A percentile compares a stretch with the other conserved stretches of the same genome.
Evolutionary conservation across 805 yeast genomes (phyloP).

Genomic region (Nakazawaea wickerhamii): DNA sequence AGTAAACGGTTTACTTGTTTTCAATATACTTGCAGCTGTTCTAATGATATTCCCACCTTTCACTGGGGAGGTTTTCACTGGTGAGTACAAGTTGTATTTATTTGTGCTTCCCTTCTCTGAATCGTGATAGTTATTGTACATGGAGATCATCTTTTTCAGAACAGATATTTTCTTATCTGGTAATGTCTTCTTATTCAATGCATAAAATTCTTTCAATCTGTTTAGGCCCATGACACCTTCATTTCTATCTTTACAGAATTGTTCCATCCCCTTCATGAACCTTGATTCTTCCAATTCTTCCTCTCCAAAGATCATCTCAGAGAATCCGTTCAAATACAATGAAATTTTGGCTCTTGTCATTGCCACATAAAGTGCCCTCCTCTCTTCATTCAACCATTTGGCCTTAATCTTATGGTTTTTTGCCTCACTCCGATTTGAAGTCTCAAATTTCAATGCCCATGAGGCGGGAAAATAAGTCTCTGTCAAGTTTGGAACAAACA

Average conservation of each 20-base stretch:
- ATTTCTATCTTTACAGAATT: constrained; percentile 2
- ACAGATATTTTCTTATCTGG: not conserved
- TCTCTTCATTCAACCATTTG: constrained; percentile 57
- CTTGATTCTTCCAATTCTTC: constrained; percentile 7
- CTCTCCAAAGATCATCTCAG: constrained; percentile 1
- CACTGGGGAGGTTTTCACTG: too few relatives aligned
- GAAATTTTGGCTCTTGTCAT: constrained; percentile 68
- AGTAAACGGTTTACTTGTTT: not conserved
- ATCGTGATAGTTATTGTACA: not conserved
- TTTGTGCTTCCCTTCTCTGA: not conserved
- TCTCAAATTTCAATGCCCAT: constrained; percentile 34
- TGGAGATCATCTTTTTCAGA: not conserved
- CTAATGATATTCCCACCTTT: too few relatives aligned
- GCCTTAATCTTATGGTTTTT: too few relatives aligned
- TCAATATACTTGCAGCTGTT: too few relatives aligned
- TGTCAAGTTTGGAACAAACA: constrained; percentile 68
- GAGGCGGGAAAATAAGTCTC: constrained; percentile 63
- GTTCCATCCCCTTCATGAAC: constrained; percentile 3
- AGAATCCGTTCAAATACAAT: constrained; percentile 7
- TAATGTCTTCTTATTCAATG: not conserved
- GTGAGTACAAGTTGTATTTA: too few relatives aligned
- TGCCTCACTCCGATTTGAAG: constrained; percentile 16
- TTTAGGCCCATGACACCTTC: not conserved
- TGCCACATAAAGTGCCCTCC: constrained; percentile 85
- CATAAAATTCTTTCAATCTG: constrained; percentile 1